phyloP scores from a whole-genome alignment of 495 filamentous ascomycete species.

The Xeromyces bisporus region DNA sequence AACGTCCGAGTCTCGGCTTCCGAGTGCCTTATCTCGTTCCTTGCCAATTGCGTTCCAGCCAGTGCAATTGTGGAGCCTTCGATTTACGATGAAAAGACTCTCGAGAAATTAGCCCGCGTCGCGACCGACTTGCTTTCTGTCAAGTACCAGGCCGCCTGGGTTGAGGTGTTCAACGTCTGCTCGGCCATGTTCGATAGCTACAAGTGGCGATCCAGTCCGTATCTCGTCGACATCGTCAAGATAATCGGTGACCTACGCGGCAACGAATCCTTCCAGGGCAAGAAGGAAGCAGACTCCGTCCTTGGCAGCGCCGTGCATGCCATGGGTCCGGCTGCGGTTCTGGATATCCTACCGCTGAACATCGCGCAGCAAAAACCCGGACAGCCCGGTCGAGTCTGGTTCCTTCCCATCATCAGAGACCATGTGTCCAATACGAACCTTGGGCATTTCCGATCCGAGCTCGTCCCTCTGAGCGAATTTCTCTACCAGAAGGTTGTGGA shows the following conservation, averaged over 20 bases:
- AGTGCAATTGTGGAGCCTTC: slow-evolving; percentile 71
- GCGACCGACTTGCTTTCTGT: slow-evolving; percentile 61
- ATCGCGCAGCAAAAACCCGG: slow-evolving; percentile 56
- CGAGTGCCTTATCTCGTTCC: slow-evolving; percentile 83
- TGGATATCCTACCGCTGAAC: slow-evolving; percentile 71
- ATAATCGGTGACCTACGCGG: slow-evolving; percentile 73
- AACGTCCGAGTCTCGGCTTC: slow-evolving; percentile 89
- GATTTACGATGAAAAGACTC: slow-evolving; percentile 67
- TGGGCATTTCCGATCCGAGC: slow-evolving; percentile 63
- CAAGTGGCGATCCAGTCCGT: slow-evolving; percentile 64
- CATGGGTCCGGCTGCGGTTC: slow-evolving; percentile 71
- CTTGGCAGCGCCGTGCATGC: slow-evolving; percentile 70
- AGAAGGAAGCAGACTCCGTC: slow-evolving; percentile 85
- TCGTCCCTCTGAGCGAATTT: slow-evolving; percentile 73
- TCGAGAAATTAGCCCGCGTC: slow-evolving; percentile 54
- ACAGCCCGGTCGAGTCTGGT: slow-evolving; percentile 79
- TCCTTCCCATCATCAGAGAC: slow-evolving; percentile 78
- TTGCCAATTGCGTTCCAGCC: slow-evolving; percentile 71
- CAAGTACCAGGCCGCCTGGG: slow-evolving; percentile 88
- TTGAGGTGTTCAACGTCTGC: slow-evolving; percentile 82
- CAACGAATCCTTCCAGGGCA: slow-evolving; percentile 79
- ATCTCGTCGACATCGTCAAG: slow-evolving; percentile 53
- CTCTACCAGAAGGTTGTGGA: slow-evolving; percentile 83
- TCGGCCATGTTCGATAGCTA: slow-evolving; percentile 76
- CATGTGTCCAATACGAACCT: slow-evolving; percentile 71